A percentile compares a stretch with the other conserved stretches of the same genome.
Evolutionary conservation across 306 rosid species (phyloP).

Genomic region (Begonia loranthoides): DNA sequence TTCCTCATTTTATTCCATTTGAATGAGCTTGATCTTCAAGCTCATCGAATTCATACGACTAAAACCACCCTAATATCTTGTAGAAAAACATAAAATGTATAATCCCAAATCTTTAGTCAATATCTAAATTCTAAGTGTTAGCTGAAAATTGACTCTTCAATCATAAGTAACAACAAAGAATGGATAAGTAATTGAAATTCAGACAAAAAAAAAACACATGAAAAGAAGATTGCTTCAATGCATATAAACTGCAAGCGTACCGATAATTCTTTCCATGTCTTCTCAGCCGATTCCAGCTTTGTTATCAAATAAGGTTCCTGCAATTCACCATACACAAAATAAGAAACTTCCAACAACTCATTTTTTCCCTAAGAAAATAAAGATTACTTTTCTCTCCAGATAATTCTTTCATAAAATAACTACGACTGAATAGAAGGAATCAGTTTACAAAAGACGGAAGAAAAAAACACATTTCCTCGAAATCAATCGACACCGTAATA

Average conservation of each 20-base stretch:
- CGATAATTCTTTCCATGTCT: conserved; percentile 92
- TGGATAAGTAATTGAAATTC: neutral
- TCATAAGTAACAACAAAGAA: neutral
- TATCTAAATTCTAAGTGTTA: no score
- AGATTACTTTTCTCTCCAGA: neutral
- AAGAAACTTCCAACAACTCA: neutral
- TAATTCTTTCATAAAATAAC: no score
- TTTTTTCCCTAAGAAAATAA: neutral
- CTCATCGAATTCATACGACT: no score
- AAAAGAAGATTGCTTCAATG: conserved; percentile 3
- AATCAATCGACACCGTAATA: neutral
- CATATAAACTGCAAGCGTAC: conserved; percentile 20
- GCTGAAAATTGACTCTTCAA: neutral
- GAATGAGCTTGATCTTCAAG: no score
- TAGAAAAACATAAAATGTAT: no score
- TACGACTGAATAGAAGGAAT: no score
- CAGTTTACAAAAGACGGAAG: neutral
- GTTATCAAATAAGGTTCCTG: conserved; percentile 80
- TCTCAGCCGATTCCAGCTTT: conserved; percentile 90
- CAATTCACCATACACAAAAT: conserved; percentile 11
- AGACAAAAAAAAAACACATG: no score
- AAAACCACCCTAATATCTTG: no score
- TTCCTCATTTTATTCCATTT: no score
- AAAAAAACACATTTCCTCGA: neutral
- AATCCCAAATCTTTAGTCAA: no score